Evolutionary conservation across 2,329 filamentous ascomycete species (phyloP).

Genomic region (Monosporascus ibericus): DNA sequence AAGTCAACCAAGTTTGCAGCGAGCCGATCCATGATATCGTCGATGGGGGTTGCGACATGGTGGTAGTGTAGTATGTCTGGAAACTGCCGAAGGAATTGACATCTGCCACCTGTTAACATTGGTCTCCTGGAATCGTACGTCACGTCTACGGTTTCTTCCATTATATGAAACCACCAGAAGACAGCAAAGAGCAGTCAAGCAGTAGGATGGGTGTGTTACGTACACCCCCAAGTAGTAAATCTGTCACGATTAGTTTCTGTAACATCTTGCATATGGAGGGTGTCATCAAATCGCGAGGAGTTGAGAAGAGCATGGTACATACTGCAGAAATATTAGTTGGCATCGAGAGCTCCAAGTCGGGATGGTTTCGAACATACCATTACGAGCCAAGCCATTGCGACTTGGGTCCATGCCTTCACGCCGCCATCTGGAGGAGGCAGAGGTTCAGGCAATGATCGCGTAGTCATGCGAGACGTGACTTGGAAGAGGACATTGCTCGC

Average conservation of each 20-base stretch:
- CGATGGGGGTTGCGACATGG: slow-evolving; percentile 26
- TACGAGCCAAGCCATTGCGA: slow-evolving; percentile 29
- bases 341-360: neutral
- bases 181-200: neutral
- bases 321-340: neutral
- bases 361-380: slow-evolving; percentile 13
- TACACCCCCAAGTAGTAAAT: slow-evolving; percentile 40
- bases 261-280: neutral
- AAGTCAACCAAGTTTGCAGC: slow-evolving; percentile 36
- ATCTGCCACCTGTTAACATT: neutral
- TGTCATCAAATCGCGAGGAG: neutral
- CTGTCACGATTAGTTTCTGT: neutral
- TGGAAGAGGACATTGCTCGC: slow-evolving; percentile 22
- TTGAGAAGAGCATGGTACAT: neutral
- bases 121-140: neutral
- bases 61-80: slow-evolving; percentile 37
- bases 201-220: neutral
- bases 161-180: no score
- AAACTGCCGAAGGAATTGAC: slow-evolving; percentile 40
- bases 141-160: neutral
- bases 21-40: slow-evolving; percentile 40
- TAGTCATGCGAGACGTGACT: slow-evolving; percentile 23
- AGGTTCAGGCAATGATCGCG: slow-evolving; percentile 22
- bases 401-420: slow-evolving; percentile 30
- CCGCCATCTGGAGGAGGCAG: slow-evolving; percentile 26